phyloP scores from a whole-genome alignment of 2,329 filamentous ascomycete species.

The Pestalotiopsis sp. region DNA sequence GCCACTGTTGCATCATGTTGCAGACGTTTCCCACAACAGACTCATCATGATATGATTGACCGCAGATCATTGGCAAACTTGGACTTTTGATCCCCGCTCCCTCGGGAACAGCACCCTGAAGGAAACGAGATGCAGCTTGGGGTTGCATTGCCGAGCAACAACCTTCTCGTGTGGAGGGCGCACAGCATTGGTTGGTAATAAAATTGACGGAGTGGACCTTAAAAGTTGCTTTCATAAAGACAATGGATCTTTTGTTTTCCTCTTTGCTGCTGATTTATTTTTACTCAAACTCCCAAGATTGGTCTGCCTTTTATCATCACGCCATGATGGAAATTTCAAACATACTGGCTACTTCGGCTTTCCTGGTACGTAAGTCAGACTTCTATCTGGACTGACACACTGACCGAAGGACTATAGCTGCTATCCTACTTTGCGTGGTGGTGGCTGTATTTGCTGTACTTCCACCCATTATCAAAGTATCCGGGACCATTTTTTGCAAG shows the following conservation, averaged over 20 bases:
- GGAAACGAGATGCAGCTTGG: neutral
- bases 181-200: too few species aligned
- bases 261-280: too few species aligned
- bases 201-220: too few species aligned
- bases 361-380: neutral
- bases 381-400: neutral
- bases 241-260: too few species aligned
- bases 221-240: too few species aligned
- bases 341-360: neutral
- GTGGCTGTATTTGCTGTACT: slow-evolving; percentile 16
- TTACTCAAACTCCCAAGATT: too few species aligned
- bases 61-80: neutral
- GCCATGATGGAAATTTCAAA: neutral
- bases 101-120: neutral
- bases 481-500: slow-evolving; percentile 22
- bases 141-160: neutral
- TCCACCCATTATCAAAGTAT: slow-evolving; percentile 24
- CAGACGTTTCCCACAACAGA: neutral
- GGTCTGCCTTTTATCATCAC: too few species aligned
- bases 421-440: slow-evolving; percentile 11
- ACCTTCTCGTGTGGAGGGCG: neutral
- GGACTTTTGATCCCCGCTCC: neutral
- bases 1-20: neutral
- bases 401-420: neutral
- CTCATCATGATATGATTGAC: neutral